Evolutionary conservation across 306 rosid genomes (phyloP).

Genomic region (Vigna hirtella): DNA sequence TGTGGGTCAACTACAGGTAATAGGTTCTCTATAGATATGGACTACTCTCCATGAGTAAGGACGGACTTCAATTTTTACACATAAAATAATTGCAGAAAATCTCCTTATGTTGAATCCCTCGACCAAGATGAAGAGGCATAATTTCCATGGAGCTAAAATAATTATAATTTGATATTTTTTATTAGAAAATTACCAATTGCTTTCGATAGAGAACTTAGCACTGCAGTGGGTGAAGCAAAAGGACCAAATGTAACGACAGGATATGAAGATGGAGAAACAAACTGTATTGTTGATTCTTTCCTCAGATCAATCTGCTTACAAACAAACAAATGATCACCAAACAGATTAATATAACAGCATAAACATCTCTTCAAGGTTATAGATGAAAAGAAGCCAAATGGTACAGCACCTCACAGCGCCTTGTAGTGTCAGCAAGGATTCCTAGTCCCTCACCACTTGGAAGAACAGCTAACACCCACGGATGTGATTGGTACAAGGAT

Average conservation of each 20-base stretch:
- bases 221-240: conserved; percentile 77
- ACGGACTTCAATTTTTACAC: background rate
- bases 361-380: conserved; percentile 25
- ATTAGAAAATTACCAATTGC: conserved; percentile 74
- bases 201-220: conserved; percentile 75
- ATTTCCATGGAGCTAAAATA: conserved; percentile 9
- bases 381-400: conserved; percentile 39
- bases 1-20: conserved; percentile 17
- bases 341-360: conserved; percentile 27
- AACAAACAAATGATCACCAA: conserved; percentile 37
- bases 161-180: background rate
- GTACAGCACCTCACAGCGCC: conserved; percentile 87
- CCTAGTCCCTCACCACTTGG: conserved; percentile 92
- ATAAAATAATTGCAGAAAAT: conserved; percentile 5
- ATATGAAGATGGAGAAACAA: conserved; percentile 74
- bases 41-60: conserved; percentile 24
- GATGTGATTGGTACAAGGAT: conserved; percentile 93
- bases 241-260: conserved; percentile 93
- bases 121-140: background rate
- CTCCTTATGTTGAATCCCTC: conserved; percentile 11
- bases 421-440: conserved; percentile 86
- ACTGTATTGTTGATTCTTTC: conserved; percentile 69
- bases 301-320: conserved; percentile 82
- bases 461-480: conserved; percentile 95
- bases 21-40: conserved; percentile 32